Evolutionary conservation across 1,284 basidiomycete species (phyloP), one percentile per base, ranked within the genome.

Genomic region (Trametes sp.): DNA sequence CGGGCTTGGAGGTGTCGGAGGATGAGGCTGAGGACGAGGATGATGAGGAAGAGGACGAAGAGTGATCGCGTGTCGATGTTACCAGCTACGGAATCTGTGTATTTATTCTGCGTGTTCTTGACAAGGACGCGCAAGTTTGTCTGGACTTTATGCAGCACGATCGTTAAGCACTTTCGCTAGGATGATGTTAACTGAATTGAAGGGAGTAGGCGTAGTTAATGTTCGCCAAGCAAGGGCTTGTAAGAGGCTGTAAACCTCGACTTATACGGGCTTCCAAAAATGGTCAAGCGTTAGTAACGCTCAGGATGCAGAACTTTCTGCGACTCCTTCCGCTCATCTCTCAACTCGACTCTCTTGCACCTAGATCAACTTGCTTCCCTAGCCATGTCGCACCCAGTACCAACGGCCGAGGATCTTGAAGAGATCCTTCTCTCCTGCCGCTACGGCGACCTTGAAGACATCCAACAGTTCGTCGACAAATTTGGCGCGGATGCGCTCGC

Each of bases 1-100:
- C 85, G 28, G 92, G 92, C 0, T 67, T 93, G 71, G 94, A 95
- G 31, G 96, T 98, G 8, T 95, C 93, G 1, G 96, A 97, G 59
- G 95, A 94, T 59, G 95, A 96, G 69, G 93, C 81, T 0, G 94
- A 91, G 2, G 92, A 88, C 4, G 38, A 41, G 11, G 35, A n/a
- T 33, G 31, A 41, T 41, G 38, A 41, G 1, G 90, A 89, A 0
- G 90, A 88, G 0, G 66, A 63, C 82, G 91, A 87, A 0, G 85
- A 82, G 0, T 50, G 49, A 45, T 23, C 4, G 19, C 19, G 41
- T 42, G 21, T 19, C 41, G 41, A 4, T 28, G 14, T 7, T 29
- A 4, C 11, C 14, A 46, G 44, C 23, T 10, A 23, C 29, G 26
- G 46, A 9, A 13, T 24, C 26, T 48, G 46, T 31, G 9, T 53